Base-by-base conservation (phyloP, 192 early-diverging fungal genomes). In the Backusella westeae region DNA sequence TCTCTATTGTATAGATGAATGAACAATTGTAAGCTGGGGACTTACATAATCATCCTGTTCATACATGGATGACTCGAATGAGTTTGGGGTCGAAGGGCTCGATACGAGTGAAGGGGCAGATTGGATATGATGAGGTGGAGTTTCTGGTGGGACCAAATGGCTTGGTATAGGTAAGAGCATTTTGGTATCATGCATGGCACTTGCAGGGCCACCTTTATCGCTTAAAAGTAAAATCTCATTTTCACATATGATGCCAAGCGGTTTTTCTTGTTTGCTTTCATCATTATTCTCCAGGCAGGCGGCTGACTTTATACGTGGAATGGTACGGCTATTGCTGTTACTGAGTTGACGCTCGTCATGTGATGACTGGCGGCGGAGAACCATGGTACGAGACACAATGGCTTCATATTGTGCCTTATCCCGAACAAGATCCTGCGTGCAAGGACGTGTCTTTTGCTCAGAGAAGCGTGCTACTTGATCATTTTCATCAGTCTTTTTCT, bases 331-430 rank as follows among this genome's bases (percentile, higher is more conserved):
- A 5, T 0, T 6, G n/a, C 6, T 29, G 56, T 63, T 63, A 23
- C 7, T 36, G 21, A n/a, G n/a, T 41, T n/a, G 34, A 41, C 68
- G 68, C 21, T 69, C 68, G 14, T 71, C 70, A 6, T 71, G 70
- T 15, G 70, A 49, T 41, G 39, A 15, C 26, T 49, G 70, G 14
- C 42, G 39, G 10, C 70, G 70, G 23, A 32, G 70, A 23, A 46
- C 6, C 39, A 39, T 71, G 21, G 42, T 49, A 26, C 68, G 68
- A 12, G 70, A 71, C 17, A 71, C 70, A 29, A 49, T 29, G 8
- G 70, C 70, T 7, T 71, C 70, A 15, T 71, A 71, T 34, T 71
- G 70, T 17, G 70, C 70, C 17, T 71, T 71, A 7, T 71, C 70
- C 1, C 42, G 46, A 34, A 44, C 39, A 26, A 71, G 39, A 71